phyloP scores from a whole-genome alignment of 202 grass and related monocot genomes.

The Brachypodium distachyon region DNA sequence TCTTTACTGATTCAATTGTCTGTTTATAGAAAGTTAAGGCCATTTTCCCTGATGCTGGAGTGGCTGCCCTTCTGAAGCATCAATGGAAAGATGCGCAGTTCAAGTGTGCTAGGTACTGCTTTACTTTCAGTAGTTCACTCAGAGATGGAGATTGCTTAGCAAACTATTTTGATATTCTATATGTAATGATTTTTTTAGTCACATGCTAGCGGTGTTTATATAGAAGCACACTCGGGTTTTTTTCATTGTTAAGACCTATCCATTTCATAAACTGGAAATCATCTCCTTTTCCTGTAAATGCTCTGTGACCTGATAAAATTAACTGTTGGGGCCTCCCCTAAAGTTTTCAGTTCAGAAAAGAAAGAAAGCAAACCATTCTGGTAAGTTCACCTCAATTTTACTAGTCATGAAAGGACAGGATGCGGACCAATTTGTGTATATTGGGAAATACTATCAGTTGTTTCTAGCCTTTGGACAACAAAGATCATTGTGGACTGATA shows the following conservation, averaged over 20 bases:
- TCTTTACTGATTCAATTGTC: not conserved
- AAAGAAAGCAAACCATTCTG: no score
- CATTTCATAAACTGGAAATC: no score
- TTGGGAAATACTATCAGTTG: not conserved
- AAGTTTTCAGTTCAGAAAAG: no score
- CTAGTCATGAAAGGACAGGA: not conserved
- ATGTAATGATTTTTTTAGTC: not conserved
- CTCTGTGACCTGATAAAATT: no score
- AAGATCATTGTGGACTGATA: not conserved
- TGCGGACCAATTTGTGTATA: not conserved
- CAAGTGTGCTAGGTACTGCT: conserved; percentile 65
- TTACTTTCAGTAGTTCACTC: not conserved
- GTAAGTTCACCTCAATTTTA: not conserved
- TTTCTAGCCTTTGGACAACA: not conserved
- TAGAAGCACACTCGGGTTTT: not conserved
- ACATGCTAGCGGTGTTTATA: not conserved
- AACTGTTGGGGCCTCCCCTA: no score
- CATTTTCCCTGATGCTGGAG: conserved; percentile 88
- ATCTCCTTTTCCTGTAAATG: no score
- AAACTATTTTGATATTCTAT: not conserved
- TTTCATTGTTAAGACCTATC: not conserved
- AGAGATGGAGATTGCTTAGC: not conserved
- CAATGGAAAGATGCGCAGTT: conserved; percentile 83
- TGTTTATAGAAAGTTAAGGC: conserved; percentile 71
- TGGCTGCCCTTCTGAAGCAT: conserved; percentile 84